Base-by-base conservation (phyloP, 371 early-diverging fungal genomes). In the Mortierella sp. region DNA sequence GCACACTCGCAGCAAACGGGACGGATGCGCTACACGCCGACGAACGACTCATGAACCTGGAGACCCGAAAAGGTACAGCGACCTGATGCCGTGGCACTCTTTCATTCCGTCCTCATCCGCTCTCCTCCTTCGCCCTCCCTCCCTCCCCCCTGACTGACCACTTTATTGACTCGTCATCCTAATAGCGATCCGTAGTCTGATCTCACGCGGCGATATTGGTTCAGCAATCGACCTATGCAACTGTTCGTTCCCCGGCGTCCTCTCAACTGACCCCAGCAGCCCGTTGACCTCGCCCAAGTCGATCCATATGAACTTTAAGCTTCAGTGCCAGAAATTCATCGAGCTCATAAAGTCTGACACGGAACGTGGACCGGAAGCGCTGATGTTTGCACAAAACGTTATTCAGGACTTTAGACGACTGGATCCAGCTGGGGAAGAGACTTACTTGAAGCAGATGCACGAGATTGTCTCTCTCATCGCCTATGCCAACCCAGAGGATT, bases 291-390 rank as follows among this genome's bases (percentile, higher is more conserved):
- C 81, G 21, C 64, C 60, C 19, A 57, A 54, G 24, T 80, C 78
- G 41, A 80, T 78, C 54, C 73, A 70, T 14, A 72, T 81, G 60
- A 70, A 73, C 43, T 81, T 79, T 57, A 78, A 68, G 59, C 60
- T 81, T 16, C 78, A 81, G 17, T 80, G 78, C 48, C 81, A 81
- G 31, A 58, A 66, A 25, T 81, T 78, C 57, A 71, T 81, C 19
- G 81, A 81, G 57, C 71, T 68, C n/a, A 67, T 81, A 3, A 78
- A 72, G 40, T 39, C 62, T 7, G 81, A 71, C 19, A 72, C 34
- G 34, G 67, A 64, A 0, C 61, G 46, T 17, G 65, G 61, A 4
- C 37, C 54, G 2, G 71, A 81, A 24, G 80, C 81, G 9, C 52
- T 81, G 17, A 70, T 64, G 60, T 81, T 78, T 54, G 81, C 81